Evolutionary conservation across 768 basidiomycete genomes (phyloP).

Genomic region (Trametes gibbosa): DNA sequence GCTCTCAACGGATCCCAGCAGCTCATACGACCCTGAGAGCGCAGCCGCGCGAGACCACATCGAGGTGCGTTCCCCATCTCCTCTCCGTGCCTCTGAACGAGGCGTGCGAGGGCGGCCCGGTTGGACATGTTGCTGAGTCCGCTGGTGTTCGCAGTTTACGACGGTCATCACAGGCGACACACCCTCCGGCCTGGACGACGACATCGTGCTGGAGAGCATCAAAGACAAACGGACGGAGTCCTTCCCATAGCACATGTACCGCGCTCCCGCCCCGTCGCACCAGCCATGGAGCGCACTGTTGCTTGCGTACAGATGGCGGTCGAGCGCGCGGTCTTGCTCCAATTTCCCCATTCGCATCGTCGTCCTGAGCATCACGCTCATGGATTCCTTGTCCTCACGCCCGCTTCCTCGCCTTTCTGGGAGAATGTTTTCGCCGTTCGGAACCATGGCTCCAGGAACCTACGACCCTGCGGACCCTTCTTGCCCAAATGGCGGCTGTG

Average conservation of each 20-base stretch:
- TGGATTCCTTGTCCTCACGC: not conserved
- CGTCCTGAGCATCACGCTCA: not conserved
- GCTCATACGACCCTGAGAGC: not conserved
- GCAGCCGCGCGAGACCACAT: not conserved
- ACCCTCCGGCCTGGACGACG: not conserved
- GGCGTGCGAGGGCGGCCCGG: too few species aligned
- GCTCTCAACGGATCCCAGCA: slow-evolving; percentile 4
- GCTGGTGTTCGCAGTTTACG: slow-evolving; percentile 1
- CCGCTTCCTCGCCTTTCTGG: not conserved
- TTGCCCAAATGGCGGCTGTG: too few species aligned
- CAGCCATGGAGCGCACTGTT: not conserved
- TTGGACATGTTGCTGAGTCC: not conserved
- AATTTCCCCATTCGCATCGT: not conserved
- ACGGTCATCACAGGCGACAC: slow-evolving; percentile 9
- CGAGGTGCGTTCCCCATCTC: slow-evolving; percentile 7
- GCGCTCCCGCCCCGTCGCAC: not conserved
- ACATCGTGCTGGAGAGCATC: slow-evolving; percentile 5
- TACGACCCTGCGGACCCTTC: not conserved
- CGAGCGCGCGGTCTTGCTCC: too few species aligned
- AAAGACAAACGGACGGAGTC: not conserved
- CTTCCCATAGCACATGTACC: not conserved
- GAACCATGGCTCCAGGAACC: not conserved
- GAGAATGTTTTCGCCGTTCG: not conserved
- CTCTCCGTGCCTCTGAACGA: not conserved
- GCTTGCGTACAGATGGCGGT: too few species aligned